Conservation (phyloP, 371 early-diverging fungal species). For the Smittium culicis region DNA sequence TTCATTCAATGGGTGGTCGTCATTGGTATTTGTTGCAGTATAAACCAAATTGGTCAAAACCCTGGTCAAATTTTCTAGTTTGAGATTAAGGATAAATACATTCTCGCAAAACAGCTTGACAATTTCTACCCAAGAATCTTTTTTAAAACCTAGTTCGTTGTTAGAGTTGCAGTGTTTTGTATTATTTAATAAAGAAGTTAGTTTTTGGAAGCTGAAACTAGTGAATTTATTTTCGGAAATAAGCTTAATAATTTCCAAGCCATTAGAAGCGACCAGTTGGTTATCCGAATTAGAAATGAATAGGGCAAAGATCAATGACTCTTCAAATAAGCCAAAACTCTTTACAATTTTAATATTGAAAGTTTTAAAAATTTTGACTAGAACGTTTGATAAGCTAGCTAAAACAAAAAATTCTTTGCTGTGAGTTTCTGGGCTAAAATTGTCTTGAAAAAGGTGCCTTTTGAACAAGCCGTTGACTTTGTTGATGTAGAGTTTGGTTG, state of each 20-base stretch:
- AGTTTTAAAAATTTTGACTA: background rate
- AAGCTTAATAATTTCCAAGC: background rate
- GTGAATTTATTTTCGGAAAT: background rate
- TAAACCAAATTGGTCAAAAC: background rate
- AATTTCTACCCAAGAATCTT: background rate
- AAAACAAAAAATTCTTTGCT: background rate
- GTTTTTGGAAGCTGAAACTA: background rate
- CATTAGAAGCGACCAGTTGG: background rate
- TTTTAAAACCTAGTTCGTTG: background rate
- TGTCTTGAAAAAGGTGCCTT: background rate
- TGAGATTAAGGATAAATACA: background rate
- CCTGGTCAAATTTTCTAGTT: background rate
- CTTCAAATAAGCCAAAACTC: background rate
- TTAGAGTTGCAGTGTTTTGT: background rate
- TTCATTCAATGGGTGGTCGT: background rate
- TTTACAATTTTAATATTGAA: background rate
- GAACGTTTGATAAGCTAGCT: background rate
- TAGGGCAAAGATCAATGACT: background rate
- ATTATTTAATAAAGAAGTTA: background rate
- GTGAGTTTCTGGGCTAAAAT: background rate
- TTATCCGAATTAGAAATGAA: background rate
- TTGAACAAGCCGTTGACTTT: no score
- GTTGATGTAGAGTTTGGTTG: background rate
- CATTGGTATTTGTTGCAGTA: background rate
- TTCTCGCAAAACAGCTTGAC: background rate